Evolutionary conservation across 331 rosid species (phyloP).

Genomic region (Quercus tomentella): DNA sequence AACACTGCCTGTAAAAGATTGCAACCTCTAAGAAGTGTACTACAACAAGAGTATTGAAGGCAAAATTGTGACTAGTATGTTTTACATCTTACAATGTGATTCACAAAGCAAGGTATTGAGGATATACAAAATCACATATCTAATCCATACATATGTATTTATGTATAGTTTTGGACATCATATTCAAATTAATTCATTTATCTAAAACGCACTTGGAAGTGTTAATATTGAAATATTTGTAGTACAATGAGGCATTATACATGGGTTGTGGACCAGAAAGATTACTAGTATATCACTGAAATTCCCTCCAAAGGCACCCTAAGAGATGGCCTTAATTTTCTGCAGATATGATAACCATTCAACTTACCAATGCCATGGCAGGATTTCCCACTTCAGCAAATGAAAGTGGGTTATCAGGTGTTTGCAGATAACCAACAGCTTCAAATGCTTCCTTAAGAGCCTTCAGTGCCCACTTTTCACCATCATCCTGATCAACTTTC

Average conservation of each 20-base stretch:
- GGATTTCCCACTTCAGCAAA: constrained; percentile 96
- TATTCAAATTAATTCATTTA: neutral
- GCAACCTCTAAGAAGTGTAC: constrained; percentile 11
- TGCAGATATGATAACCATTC: constrained; percentile 9
- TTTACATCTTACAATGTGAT: neutral
- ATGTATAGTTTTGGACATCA: neutral
- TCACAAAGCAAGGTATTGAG: neutral
- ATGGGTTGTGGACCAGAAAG: neutral
- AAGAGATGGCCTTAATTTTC: constrained; percentile 5
- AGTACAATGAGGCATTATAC: neutral
- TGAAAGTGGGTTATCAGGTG: constrained; percentile 65
- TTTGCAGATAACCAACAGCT: constrained; percentile 72
- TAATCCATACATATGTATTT: neutral
- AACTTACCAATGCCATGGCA: constrained; percentile 94
- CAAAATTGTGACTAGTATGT: neutral
- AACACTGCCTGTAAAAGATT: constrained; percentile 65
- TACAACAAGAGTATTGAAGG: neutral
- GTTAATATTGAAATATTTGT: neutral
- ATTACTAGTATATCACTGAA: neutral
- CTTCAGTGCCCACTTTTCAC: constrained; percentile 55
- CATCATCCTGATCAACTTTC: constrained; percentile 40
- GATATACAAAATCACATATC: neutral
- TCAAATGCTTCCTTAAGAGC: constrained; percentile 90
- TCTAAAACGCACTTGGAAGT: neutral
- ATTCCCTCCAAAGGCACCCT: neutral